Evolutionary conservation across 129 eudicot species (phyloP).

Genomic region (Solidago caesia): DNA sequence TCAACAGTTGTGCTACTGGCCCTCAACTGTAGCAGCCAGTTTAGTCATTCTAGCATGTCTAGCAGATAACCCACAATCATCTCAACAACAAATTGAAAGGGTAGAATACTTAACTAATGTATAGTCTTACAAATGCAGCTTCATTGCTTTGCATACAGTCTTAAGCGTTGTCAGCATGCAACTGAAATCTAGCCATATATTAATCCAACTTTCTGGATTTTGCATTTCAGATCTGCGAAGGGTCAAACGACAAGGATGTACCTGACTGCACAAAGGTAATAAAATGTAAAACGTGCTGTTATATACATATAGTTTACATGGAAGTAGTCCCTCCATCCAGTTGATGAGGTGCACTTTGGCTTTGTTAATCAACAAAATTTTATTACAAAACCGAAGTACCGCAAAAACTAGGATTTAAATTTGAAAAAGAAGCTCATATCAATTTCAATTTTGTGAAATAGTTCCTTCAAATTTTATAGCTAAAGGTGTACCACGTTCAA

Average conservation of each 20-base stretch:
- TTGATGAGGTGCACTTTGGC: conserved; percentile 13
- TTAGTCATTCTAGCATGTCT: conserved; percentile 73
- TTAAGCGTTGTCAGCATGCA: conserved; percentile 1
- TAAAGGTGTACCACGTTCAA: not conserved
- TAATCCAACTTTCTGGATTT: conserved; percentile 18
- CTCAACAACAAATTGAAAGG: conserved; percentile 53
- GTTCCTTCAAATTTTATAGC: not conserved
- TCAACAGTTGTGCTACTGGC: conserved; percentile 81
- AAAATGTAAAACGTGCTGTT: not conserved
- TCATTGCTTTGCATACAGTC: conserved; percentile 12
- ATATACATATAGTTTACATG: conserved; percentile 11
- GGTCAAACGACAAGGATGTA: conserved; percentile 63
- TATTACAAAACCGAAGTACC: not conserved
- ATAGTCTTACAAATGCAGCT: conserved; percentile 2
- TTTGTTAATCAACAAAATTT: not conserved
- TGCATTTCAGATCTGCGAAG: conserved; percentile 52
- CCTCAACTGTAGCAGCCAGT: conserved; percentile 96
- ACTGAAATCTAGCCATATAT: conserved; percentile 23
- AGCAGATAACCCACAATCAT: conserved; percentile 51
- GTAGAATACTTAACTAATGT: conserved; percentile 36
- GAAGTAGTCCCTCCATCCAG: conserved; percentile 6
- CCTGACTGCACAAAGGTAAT: conserved; percentile 80
- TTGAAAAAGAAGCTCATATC: not conserved
- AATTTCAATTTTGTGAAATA: not conserved
- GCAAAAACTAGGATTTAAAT: not conserved